Base-by-base conservation (phyloP, 331 rosid species). In the Dryas integrifolia region DNA sequence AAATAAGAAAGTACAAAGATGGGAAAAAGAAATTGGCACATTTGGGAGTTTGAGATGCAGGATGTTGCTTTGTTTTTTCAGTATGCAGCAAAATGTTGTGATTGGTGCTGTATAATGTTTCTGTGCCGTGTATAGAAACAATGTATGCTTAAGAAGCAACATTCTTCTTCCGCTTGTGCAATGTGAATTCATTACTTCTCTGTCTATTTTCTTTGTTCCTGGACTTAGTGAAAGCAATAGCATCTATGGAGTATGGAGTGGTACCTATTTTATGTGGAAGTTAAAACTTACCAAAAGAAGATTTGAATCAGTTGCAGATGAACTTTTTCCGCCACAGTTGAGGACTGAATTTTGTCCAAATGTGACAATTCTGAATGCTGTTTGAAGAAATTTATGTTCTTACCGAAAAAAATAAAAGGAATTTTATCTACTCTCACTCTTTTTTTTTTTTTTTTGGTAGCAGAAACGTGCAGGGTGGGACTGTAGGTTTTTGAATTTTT, bases 51-150 rank as follows among this genome's bases (percentile, higher is more conserved):
- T 64, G 82, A 81, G 73, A 71, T 65, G 77, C 87, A 72, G 79
- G 69, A 65, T 81, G 78, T 76, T 77, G 71, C 89, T 60, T 80
- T 81, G 75, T 65, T 81, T 77, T 63, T 83, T 74, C 16, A 79
- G 72, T 74, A 75, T 47, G 71, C 70, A 80, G 70, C 84, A 81
- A 76, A 76, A 81, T 84, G 85, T 63, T 72, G 77, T 43, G 77
- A 58, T 63, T 60, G 75, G 52, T 64, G 55, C n/a, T 7, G n/a
- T 65, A 62, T 65, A 65, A 6, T 55, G 48, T 63, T 51, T 21
- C 47, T 39, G 72, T 48, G 56, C 59, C 53, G 7, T 78, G 83
- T 82, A 71, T 51, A 82, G 77, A 78, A 38, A 68, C 47, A 53
- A 39, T n/a, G 51, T 74, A 58, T 58, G 78, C 72, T 74, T 51